Base-by-base conservation (phyloP, 75 land plant genomes). In the Sequoia sempervirens region DNA sequence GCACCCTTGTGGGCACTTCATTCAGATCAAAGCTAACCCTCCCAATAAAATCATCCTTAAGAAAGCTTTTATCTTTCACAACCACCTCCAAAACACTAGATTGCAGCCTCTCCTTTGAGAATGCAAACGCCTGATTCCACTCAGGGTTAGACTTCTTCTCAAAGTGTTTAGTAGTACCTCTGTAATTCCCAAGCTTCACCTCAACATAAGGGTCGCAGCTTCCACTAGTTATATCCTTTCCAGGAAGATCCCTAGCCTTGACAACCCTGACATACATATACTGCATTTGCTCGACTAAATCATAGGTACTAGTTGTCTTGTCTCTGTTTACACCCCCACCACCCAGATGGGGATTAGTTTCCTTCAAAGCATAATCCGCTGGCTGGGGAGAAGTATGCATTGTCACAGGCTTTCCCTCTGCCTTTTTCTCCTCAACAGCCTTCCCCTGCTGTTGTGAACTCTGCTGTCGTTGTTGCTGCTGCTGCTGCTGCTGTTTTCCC, bases 81-180 rank as follows among this genome's bases (percentile, higher is more conserved):
- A 83, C 86, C 13, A 96, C 87, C 74, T 96, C 98, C 11, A 93
- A 81, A 4, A 89, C 41, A 9, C 93, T 86, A 13, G 96, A 90
- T 40, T 93, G 93, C 58, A 91, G 84, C 46, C 89, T 86, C 9
- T 95, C 95, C 79, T 93, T 95, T 34, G 94, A 90, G 86, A 96
- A 93, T 10, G 95, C 95, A 85, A 95, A 96, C 5, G 93, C 95
- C 80, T 95, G 93, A 84, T 95, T 93, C 97, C 97, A 96, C 78
- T 96, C 97, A 0, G 98, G 98, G 68, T 90, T 85, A 54, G 70
- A 80, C 72, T 80, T 89, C 88, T 88, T 89, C 86, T 92, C 92
- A 34, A 91, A 82, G 81, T 91, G 89, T 68, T 82, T 90, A 7
- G 94, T 92, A 66, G 84, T 95, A 36, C 95, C 92, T 15, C 84